These are phyloP conservation scores for Pinus tabuliformis DNA, from an alignment of 75 land plant genomes.

Conservation along the genomic window DNA sequence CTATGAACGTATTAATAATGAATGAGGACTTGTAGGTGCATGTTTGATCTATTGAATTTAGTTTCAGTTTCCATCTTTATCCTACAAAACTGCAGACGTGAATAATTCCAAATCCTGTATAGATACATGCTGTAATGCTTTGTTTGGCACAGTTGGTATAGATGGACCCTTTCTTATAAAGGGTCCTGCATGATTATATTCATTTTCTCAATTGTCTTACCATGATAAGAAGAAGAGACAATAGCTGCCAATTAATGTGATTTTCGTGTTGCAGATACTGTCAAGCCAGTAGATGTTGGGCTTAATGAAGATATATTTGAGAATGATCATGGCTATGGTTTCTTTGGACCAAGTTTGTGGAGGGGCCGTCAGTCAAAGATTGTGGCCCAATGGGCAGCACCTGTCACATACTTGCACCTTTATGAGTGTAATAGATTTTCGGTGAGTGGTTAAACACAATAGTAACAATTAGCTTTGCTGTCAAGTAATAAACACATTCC, in stretches of 20 bases:
- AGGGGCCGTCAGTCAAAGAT: conserved; percentile 24
- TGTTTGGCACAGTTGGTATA: too few species aligned
- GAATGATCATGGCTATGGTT: conserved; percentile 79
- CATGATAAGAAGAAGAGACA: neutral
- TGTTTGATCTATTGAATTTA: too few species aligned
- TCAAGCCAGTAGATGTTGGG: conserved; percentile 80
- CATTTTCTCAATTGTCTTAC: neutral
- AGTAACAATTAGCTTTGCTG: neutral
- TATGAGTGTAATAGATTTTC: conserved; percentile 19
- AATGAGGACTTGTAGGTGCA: too few species aligned
- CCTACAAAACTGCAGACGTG: too few species aligned
- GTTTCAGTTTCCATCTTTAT: too few species aligned
- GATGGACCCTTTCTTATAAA: too few species aligned
- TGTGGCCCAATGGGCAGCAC: neutral
- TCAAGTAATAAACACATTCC: too few species aligned
- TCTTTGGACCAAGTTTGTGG: conserved; percentile 46
- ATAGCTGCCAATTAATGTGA: neutral
- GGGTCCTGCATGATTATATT: too few species aligned
- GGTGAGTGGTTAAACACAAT: neutral
- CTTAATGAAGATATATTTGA: conserved; percentile 52
- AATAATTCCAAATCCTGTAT: too few species aligned
- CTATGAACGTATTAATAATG: too few species aligned
- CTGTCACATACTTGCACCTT: conserved; percentile 16
- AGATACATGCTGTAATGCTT: too few species aligned
- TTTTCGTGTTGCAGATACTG: conserved; percentile 54